Evolutionary conservation across 352 stramenopile species (phyloP).

Genomic region (Globisporangium paddicum): DNA sequence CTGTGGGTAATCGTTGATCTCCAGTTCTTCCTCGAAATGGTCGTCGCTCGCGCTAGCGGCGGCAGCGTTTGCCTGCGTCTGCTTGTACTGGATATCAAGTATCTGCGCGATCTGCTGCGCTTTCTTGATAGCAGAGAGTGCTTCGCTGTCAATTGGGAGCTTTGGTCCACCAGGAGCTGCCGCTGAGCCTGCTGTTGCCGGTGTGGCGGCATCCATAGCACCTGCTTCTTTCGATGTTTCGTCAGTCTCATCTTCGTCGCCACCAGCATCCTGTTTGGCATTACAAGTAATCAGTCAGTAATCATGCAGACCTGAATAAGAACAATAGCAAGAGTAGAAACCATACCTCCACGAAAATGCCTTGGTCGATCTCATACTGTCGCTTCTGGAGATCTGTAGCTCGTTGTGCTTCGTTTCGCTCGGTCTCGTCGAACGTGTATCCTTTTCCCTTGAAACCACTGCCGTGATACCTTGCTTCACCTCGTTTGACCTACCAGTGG

Average conservation of each 20-base stretch:
- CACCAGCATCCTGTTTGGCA: slow-evolving; percentile 31
- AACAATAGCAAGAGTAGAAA: background rate
- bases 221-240: slow-evolving; percentile 23
- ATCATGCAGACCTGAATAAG: no score
- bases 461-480: slow-evolving; percentile 94
- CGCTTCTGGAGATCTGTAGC: slow-evolving; percentile 89
- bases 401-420: slow-evolving; percentile 96
- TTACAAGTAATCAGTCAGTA: background rate
- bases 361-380: slow-evolving; percentile 87
- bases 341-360: slow-evolving; percentile 67
- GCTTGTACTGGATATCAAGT: slow-evolving; percentile 74
- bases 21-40: slow-evolving; percentile 88
- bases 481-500: slow-evolving; percentile 75
- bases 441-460: slow-evolving; percentile 98
- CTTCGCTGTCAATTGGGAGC: slow-evolving; percentile 39
- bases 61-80: slow-evolving; percentile 31
- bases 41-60: slow-evolving; percentile 29
- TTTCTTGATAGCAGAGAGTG: slow-evolving; percentile 71
- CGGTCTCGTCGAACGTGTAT: slow-evolving; percentile 97
- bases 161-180: slow-evolving; percentile 2
- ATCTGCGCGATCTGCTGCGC: slow-evolving; percentile 85
- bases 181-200: slow-evolving; percentile 1
- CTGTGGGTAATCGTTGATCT: slow-evolving; percentile 95
- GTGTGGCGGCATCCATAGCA: background rate
- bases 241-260: slow-evolving; percentile 52